Evolutionary conservation across 163 green algal genomes (phyloP).

Genomic region (Scenedesmus sp.): DNA sequence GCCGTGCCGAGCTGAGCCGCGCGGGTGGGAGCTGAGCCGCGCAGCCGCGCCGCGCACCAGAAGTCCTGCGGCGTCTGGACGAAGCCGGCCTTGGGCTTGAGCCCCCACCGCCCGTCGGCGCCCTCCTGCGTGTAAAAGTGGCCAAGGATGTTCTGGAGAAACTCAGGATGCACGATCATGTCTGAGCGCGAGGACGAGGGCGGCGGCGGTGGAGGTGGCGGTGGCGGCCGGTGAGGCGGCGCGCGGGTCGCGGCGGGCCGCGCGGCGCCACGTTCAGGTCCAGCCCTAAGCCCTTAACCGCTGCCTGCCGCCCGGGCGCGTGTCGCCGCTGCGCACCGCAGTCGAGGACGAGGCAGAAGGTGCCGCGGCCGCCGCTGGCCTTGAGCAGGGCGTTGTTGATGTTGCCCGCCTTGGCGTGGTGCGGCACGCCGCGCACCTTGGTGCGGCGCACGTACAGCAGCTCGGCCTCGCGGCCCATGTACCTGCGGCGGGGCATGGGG

Average conservation of each 20-base stretch:
- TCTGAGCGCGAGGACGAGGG: constrained; percentile 19
- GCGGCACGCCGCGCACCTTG: constrained; percentile 59
- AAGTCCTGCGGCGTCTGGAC: constrained; percentile 57
- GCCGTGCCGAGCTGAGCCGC: too few species aligned
- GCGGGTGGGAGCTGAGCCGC: too few species aligned
- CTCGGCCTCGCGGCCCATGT: constrained; percentile 31
- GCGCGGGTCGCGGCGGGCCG: too few species aligned
- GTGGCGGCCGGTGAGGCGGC: too few species aligned
- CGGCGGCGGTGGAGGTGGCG: too few species aligned
- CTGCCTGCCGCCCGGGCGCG: too few species aligned
- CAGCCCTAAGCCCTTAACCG: too few species aligned
- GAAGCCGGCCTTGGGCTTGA: constrained; percentile 55
- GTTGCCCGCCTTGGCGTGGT: constrained; percentile 72
- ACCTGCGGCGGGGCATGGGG: constrained; percentile 9
- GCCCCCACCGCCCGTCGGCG: constrained; percentile 37
- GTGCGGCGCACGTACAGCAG: constrained; percentile 47
- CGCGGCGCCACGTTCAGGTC: too few species aligned
- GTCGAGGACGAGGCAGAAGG: constrained; percentile 64
- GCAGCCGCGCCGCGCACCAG: too few species aligned
- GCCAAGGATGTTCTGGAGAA: constrained; percentile 50
- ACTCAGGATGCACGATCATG: constrained; percentile 64
- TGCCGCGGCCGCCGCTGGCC: constrained; percentile 5
- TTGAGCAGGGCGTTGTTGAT: constrained; percentile 64
- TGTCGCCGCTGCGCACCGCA: too few species aligned
- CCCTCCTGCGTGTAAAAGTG: constrained; percentile 56